Conservation (phyloP, 2,329 filamentous ascomycete species). For the Aspergillus nomiae region DNA sequence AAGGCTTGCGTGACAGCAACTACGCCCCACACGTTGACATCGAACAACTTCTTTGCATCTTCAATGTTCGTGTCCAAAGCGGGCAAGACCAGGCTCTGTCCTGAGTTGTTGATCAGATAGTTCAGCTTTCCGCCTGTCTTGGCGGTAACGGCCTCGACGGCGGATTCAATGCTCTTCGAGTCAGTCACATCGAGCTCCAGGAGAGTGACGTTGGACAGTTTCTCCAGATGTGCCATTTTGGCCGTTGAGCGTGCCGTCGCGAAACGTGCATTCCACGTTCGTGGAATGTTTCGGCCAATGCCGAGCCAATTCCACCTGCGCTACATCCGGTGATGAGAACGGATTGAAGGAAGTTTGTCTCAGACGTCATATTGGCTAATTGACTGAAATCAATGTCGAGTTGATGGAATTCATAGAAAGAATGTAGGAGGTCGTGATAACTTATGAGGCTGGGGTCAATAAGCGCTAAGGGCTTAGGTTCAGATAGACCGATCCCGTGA, state of each 20-base stretch:
- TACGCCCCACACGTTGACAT: constrained; percentile 46
- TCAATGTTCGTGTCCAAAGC: constrained; percentile 39
- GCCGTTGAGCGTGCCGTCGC: constrained; percentile 37
- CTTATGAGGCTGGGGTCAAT: no score
- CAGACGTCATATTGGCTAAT: not conserved
- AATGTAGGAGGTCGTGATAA: no score
- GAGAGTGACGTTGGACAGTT: constrained; percentile 27
- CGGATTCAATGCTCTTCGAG: constrained; percentile 30
- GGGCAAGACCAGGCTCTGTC: constrained; percentile 35
- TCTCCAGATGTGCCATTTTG: constrained; percentile 32
- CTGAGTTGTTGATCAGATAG: constrained; percentile 50
- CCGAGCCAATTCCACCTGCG: constrained; percentile 42
- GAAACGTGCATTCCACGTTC: constrained; percentile 38
- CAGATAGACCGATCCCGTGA: no score
- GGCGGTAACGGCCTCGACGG: constrained; percentile 24
- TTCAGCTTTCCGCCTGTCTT: constrained; percentile 39
- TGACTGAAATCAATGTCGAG: not conserved
- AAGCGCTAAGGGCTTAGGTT: no score
- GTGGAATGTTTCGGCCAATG: constrained; percentile 40
- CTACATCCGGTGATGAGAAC: constrained; percentile 46
- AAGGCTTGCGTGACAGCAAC: constrained; percentile 44
- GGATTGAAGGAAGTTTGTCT: constrained; percentile 3
- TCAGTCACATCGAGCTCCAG: constrained; percentile 37
- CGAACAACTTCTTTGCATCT: constrained; percentile 40
- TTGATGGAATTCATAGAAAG: no score